A percentile compares a stretch with the other conserved stretches of the same genome.
phyloP scores from a whole-genome alignment of 345 rosid species.

The Moringa oleifera region DNA sequence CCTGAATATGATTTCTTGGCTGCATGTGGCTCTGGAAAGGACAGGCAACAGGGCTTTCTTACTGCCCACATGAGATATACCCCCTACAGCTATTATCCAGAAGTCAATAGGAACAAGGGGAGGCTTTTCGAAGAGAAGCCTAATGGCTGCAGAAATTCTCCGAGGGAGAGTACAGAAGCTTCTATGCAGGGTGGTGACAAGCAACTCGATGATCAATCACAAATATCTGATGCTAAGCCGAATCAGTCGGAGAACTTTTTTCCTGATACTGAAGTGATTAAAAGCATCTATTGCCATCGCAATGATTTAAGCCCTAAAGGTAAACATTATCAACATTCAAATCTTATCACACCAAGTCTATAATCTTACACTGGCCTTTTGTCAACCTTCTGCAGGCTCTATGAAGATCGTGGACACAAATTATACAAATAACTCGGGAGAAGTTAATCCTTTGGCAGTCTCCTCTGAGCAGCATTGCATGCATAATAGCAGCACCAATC shows the following conservation, averaged over 20 bases:
- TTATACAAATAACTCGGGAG: constrained; percentile 2
- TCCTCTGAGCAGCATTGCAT: constrained; percentile 17
- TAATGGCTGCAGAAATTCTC: constrained; percentile 17
- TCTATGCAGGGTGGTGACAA: constrained; percentile 10
- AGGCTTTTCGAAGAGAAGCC: constrained; percentile 29
- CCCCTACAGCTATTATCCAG: constrained; percentile 27
- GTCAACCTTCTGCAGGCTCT: constrained; percentile 19
- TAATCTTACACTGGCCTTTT: constrained; percentile 10
- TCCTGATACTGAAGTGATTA: constrained; percentile 13
- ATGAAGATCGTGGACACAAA: constrained; percentile 11
- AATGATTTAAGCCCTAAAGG: constrained; percentile 22
- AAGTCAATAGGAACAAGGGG: constrained; percentile 27
- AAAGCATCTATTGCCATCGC: constrained; percentile 4
- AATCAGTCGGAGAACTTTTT: constrained; percentile 3
- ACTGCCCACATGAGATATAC: constrained; percentile 33
- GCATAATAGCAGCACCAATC: constrained; percentile 11
- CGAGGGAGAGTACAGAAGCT: constrained; percentile 14
- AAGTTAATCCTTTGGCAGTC: constrained; percentile 8
- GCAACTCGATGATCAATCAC: constrained; percentile 16
- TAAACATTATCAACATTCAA: constrained; percentile 7
- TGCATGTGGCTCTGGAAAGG: constrained; percentile 19
- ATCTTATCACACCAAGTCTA: no score
- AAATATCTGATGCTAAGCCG: constrained; percentile 11
- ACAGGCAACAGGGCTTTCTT: constrained; percentile 13
- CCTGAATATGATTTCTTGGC: constrained; percentile 45